Evolutionary conservation across 805 yeast genomes (phyloP), one percentile per base, ranked within the genome.

Genomic region (Saccharomyces mikatae): DNA sequence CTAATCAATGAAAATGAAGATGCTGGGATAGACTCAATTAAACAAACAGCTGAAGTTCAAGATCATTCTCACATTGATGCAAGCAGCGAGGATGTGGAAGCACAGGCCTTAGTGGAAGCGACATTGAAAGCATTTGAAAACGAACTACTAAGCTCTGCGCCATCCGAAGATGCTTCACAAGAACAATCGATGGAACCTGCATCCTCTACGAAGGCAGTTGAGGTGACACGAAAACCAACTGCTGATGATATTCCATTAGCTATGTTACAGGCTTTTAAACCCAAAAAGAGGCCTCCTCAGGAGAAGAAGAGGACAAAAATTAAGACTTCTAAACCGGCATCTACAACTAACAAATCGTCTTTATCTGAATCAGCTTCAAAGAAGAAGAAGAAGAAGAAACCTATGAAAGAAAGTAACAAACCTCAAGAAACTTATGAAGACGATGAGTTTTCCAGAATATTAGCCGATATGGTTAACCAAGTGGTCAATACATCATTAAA

Each of bases 401-500:
- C 61, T 22, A 24, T 56, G 1, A 59, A 59, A 24, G 53, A 53
- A 47, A 14, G 32, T 10, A 51, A 41, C 14, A 46, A 50, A 41
- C 30, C 41, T 13, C 29, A 47, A n/a, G 59, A 56, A 14, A 52
- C 27, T 8, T 56, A 53, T 14, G 55, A 58, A 8, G 64, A 60
- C 27, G 74, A 74, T 54, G 77, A 74, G 2, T 72, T 80, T 50
- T 78, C 81, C 51, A 77, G 75, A 50, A 84, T 84, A 0, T 62
- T 82, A 41, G 82, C 80, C 2, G 80, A 78, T 56, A 77, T 80
- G 71, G 84, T 81, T 17, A 75, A 78, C 57, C 78, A 73, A 60
- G 86, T 80, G 22, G 82, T 80, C 28, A 77, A 78, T 55, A 71
- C 72, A 1, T 65, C 71, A 0, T 48, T 64, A 30, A 44, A 56